These are phyloP conservation scores for Craspedostauros australis DNA, from an alignment of 108 stramenopile genomes.

Conservation along the genomic window DNA sequence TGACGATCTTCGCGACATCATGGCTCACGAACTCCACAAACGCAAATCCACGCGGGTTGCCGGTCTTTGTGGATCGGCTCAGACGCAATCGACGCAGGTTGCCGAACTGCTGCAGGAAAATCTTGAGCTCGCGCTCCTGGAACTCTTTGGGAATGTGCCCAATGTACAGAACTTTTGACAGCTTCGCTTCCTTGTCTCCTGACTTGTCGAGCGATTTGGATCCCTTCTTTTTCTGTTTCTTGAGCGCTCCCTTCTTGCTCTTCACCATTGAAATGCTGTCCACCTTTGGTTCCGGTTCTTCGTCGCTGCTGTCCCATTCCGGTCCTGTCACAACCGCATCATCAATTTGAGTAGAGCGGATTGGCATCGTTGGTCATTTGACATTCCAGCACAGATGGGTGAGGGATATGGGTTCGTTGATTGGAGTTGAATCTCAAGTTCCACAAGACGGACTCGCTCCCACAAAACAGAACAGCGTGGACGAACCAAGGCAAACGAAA, in stretches of 20 bases:
- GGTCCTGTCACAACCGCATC: constrained; percentile 20
- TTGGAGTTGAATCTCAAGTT: too few species aligned
- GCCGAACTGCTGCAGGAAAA: constrained; percentile 95
- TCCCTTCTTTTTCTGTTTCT: constrained; percentile 15
- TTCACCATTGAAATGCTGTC: constrained; percentile 17
- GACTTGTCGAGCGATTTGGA: constrained; percentile 25
- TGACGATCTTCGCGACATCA: constrained; percentile 87
- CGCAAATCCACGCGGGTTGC: constrained; percentile 85
- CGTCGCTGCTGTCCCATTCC: constrained; percentile 63
- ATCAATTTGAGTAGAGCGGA: too few species aligned
- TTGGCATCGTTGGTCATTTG: too few species aligned
- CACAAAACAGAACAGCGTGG: too few species aligned
- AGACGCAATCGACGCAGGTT: constrained; percentile 71
- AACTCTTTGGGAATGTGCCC: constrained; percentile 94
- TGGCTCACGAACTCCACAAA: constrained; percentile 86
- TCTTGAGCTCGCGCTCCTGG: constrained; percentile 85
- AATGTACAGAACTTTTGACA: constrained; percentile 82
- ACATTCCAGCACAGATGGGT: too few species aligned
- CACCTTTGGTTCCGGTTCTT: constrained; percentile 30
- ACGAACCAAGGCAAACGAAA: too few species aligned
- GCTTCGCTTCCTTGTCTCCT: constrained; percentile 2
- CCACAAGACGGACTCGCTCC: too few species aligned
- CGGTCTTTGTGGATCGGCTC: constrained; percentile 82
- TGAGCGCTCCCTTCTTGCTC: constrained; percentile 20
- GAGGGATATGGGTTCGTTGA: too few species aligned